Evolutionary conservation across 495 filamentous ascomycete genomes (phyloP), one percentile per base, ranked within the genome.

Genomic region (Emericellopsis terricola): DNA sequence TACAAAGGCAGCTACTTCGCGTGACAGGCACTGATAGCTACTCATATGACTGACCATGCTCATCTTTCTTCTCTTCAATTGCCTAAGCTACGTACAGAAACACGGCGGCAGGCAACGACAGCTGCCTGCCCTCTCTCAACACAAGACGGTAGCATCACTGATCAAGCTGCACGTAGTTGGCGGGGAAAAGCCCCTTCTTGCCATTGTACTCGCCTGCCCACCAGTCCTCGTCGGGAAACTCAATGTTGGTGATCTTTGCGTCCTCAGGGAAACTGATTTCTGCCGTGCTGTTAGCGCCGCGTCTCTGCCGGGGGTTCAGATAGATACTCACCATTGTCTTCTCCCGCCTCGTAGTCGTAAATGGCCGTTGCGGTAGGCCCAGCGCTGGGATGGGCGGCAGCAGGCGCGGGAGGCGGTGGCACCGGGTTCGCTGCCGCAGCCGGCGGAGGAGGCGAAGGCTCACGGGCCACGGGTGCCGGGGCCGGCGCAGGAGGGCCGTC

Each of bases 191-290:
- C 16, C 89, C 89, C 5, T 66, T 69, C 38, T 72, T 69, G 7
- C 83, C 82, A 15, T 69, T 59, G 46, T 82, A 91, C 40, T 81
- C 71, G 24, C 89, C 89, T 40, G 81, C 73, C 89, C 89, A 99
- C 89, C 89, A 99, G 49, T 96, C 89, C 40, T 96, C 85, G 49
- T 96, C 89, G 3, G 91, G 91, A 57, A 96, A 96, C 56, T 94
- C 81, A 16, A 71, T 43, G 34, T 58, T 46, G 15, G 59, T 68
- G 31, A 99, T 81, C 30, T 61, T 82, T 18, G 79, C 86, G 4
- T 74, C 76, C 45, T 99, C 89, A 0, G 83, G 82, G 53, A 99
- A 99, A 46, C 73, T 83, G 36, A 99, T 54, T 55, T 99, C 62
- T 66, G 30, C 10, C 17, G n/a, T n/a, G n/a, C n/a, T n/a, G n/a